Evolutionary conservation across 805 yeast species (phyloP), one percentile per base, ranked within the genome.

Genomic region (Saturnispora diversa): DNA sequence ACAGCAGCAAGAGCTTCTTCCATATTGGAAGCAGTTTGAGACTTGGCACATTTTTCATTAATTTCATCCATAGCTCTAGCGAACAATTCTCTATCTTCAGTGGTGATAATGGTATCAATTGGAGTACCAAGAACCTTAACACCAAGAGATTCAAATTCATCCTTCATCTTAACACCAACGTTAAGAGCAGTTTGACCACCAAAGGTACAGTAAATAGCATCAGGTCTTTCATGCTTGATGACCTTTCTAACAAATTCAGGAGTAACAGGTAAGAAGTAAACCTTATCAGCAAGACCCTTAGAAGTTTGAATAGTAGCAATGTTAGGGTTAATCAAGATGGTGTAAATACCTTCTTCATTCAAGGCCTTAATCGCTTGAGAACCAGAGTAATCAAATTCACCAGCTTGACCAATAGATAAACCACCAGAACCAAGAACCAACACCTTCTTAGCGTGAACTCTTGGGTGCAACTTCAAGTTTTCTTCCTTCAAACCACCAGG

Each of bases 131-230:
- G 70, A 19, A 92, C 99, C 68, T 87, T 88, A 58, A 92, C 87
- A 50, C 84, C 84, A 61, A 84, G 86, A 9, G 76, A 82, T 86
- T 56, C 94, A 81, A 44, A 86, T 85, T 49, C 97, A 97, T 87
- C 84, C 82, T 66, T 87, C 84, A 92, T 74, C 52, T 80, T 82
- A 39, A 92, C 94, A 66, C 97, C 97, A 46, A 90, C 96, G 59
- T 88, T 92, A 55, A 92, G 73, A 49, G 83, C 98, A 25, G 99
- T 92, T 69, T 92, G 99, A 51, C 99, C 99, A 57, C 99, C 99
- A 62, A 92, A 92, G 3, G 98, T 90, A 58, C 90, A 74, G 58
- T 90, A 70, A 42, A 92, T 88, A 35, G 96, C 97, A 64, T 92
- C 97, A 30, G 98, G 98, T 52, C 77, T 76, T 68, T 92, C 99